Evolutionary conservation across 495 filamentous ascomycete species (phyloP), one percentile per base, ranked within the genome.

Genomic region (Neurospora sp.): DNA sequence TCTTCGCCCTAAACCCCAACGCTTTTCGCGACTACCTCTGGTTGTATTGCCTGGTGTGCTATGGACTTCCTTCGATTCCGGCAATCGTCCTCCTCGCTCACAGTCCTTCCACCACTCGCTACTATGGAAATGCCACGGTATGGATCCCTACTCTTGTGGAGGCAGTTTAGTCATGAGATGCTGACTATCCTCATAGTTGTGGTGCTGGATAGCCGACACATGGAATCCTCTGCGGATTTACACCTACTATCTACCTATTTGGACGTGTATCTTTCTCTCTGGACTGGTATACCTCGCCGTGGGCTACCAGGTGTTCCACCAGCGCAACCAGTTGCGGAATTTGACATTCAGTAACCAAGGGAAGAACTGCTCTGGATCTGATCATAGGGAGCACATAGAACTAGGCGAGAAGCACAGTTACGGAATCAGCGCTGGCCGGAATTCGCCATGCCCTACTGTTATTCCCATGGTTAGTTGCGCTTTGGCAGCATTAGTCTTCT

Each of bases 181-280:
- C 54, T 66, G 54, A 66, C 54, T 66, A 11, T 39, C 35, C 54
- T 31, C 38, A 27, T 54, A 88, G 87, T 84, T 97, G 46, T 96
- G 94, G 94, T 97, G 94, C 81, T 97, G 94, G 94, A 87, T 96
- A 69, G 85, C 86, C 48, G 82, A 84, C 39, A 76, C 86, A 66
- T 94, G 89, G 87, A 91, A 91, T 76, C 83, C 87, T 71, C 84
- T 96, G 16, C 90, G 93, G 35, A 90, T 96, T 54, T 91, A 89
- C 48, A 84, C 87, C 70, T 94, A 95, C 81, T 97, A 97, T 79
- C 87, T 89, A 4, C 93, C 93, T 7, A 91, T 95, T n/a, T 96
- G 94, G 93, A 78, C 91, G n/a, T 88, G 92, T 72, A 90, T 95
- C 73, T 75, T 87, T 31, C 74, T 91, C 37, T 93, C 93, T 4